Evolutionary conservation across 1,284 basidiomycete species (phyloP), one percentile per base, ranked within the genome.

Genomic region (Sanghuangporus baumii): DNA sequence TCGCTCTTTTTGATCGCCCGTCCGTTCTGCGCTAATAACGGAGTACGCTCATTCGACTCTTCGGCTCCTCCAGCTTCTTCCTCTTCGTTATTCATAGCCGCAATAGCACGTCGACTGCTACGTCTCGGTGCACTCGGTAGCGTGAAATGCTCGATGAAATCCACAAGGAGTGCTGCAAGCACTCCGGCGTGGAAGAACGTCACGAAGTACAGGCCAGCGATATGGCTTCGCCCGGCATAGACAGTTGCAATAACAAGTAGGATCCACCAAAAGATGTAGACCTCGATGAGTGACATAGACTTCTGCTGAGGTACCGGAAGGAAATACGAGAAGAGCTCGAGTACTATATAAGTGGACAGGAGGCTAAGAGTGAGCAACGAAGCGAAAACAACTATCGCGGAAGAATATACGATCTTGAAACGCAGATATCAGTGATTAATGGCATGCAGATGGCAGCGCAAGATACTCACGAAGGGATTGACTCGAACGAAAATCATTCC

Each of bases 401-500:
- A 78, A 0, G 86, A 82, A 69, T 91, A 85, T 9, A 85, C 73
- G 54, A 85, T 78, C 89, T 90, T 64, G n/a, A 0, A 52, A 55
- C 50, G 1, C 26, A 55, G 47, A 0, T 23, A 18, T 59, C 46
- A 59, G 43, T 48, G 54, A 36, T 5, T 51, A 31, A 16, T 34
- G 37, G 51, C 31, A 43, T 7, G 18, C 16, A 12, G 2, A 7
- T 5, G 60, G 9, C 11, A 47, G 16, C 16, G 58, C 23, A 41
- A 20, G 37, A n/a, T n/a, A 74, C 88, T 66, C 69, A 90, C 89
- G 65, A 84, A 85, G 50, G 87, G 83, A 71, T 89, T 91, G 23
- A 86, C 40, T 12, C 77, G 72, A 20, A 82, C 66, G 68, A 81
- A 86, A 6, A 77, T 77, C 48, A 76, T 70, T 0, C 83, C 74